Percentiles rank a stretch among this genome's conserved stretches.
Conservation (phyloP, 2,329 filamentous ascomycete species). For the Fusarium udum region DNA sequence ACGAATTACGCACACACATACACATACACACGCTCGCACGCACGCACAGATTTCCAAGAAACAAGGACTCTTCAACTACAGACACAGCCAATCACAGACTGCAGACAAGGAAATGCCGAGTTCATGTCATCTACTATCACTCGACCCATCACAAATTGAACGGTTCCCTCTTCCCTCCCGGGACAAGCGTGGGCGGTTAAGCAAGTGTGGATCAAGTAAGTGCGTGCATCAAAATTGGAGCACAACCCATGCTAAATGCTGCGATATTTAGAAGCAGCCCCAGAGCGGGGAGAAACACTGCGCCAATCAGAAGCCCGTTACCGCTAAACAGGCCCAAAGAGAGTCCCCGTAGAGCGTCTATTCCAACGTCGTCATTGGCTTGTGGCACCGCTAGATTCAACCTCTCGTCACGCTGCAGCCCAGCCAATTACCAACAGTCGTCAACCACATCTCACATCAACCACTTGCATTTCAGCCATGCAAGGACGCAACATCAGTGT, state of each 20-base stretch:
- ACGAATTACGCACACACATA: not conserved
- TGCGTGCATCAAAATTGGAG: conserved; percentile 30
- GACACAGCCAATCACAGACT: conserved; percentile 29
- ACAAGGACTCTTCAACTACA: conserved; percentile 6
- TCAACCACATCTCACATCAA: conserved; percentile 18
- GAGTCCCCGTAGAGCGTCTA: conserved; percentile 37
- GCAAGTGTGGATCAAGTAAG: conserved; percentile 33
- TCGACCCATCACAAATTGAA: conserved; percentile 34
- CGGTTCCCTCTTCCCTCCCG: conserved; percentile 13
- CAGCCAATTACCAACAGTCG: conserved; percentile 30
- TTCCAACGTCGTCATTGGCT: conserved; percentile 36
- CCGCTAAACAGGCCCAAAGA: conserved; percentile 26
- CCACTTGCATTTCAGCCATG: conserved; percentile 34
- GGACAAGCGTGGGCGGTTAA: conserved; percentile 41
- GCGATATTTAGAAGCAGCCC: conserved; percentile 36
- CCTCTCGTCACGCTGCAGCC: conserved; percentile 39
- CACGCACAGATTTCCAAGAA: conserved; percentile 5
- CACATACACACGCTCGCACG: not conserved
- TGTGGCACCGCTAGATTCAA: conserved; percentile 34
- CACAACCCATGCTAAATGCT: not conserved
- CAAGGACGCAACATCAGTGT: conserved; percentile 8
- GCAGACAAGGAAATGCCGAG: conserved; percentile 34
- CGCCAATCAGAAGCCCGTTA: conserved; percentile 14
- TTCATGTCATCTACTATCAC: conserved; percentile 33
- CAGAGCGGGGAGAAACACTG: conserved; percentile 20